Evolutionary conservation across 2,329 filamentous ascomycete genomes (phyloP), one percentile per base, ranked within the genome.

Genomic region (Exophiala bonariae): DNA sequence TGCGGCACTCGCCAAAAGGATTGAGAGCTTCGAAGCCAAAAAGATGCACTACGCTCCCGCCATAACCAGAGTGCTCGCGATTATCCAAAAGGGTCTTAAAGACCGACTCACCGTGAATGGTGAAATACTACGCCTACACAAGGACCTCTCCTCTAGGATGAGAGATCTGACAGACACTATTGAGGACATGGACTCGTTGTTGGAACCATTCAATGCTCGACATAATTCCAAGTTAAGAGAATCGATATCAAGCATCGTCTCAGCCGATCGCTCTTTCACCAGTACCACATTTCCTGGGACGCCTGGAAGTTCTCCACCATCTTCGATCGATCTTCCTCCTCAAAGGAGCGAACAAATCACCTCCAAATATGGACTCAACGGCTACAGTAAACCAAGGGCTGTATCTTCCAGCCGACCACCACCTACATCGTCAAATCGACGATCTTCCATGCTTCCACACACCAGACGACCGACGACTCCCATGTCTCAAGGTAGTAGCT

Each of bases 51-150:
- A 97, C 62, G 87, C 90, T 1, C 89, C 91, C 8, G 92, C 93
- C 2, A 95, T 99, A 63, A 89, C 93, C 64, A 82, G 91, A 33
- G 89, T 99, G 6, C 72, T 97, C 14, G 84, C 86, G 31, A 95
- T 97, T 63, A 96, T 97, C 41, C 89, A 96, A 59, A 92, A 89
- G 63, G 93, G 93, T n/a, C 86, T 97, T 61, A 87, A 88, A 63
- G 90, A 97, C 62, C 83, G 93, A n/a, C 75, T 96, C 40, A 97
- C 93, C 0, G 89, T 97, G 45, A 97, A 99, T 63, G 93, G 93
- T 35, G 93, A 97, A 68, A 93, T 97, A 53, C 69, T 97, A 20
- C 82, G 90, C 35, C 75, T 97, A 23, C 86, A 96, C 61, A 81
- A 83, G 5, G 91, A 97, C 60, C 86, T 96, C 73, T 85, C 89